These are phyloP conservation scores for Rhizomucor pusillus DNA, from an alignment of 371 early-diverging fungal species.

Conservation along the genomic window DNA sequence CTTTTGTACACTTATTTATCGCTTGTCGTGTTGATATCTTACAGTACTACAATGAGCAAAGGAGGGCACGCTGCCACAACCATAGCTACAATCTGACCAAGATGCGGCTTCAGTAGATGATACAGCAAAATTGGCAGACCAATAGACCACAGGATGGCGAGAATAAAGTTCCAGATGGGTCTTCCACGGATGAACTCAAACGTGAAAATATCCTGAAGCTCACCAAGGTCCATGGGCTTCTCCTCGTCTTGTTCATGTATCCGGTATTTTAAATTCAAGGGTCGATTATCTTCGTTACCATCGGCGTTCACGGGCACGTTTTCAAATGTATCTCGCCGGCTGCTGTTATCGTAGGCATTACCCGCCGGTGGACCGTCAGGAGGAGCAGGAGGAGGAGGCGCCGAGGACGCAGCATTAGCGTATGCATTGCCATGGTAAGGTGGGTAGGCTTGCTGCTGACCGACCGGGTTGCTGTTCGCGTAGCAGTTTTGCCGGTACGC, in stretches of 20 bases:
- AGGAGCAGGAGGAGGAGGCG: background rate
- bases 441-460: slow-evolving; percentile 3
- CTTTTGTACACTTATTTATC: background rate
- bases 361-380: background rate
- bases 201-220: slow-evolving; percentile 30
- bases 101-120: slow-evolving; percentile 22
- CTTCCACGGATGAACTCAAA: slow-evolving; percentile 33
- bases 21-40: slow-evolving; percentile 2
- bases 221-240: slow-evolving; percentile 28
- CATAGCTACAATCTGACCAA: slow-evolving; percentile 41
- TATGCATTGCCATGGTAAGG: slow-evolving; percentile 3
- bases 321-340: no score
- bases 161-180: slow-evolving; percentile 29
- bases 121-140: slow-evolving; percentile 37
- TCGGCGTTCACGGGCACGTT: background rate
- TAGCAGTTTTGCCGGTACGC: slow-evolving; percentile 12
- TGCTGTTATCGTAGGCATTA: background rate
- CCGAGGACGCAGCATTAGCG: background rate
- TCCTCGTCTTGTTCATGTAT: slow-evolving; percentile 26
- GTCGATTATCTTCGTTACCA: background rate
- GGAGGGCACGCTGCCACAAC: slow-evolving; percentile 36
- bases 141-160: slow-evolving; percentile 38
- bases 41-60: slow-evolving; percentile 26
- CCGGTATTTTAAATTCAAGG: slow-evolving; percentile 6
- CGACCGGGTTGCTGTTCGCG: slow-evolving; percentile 3